Evolutionary conservation across 352 stramenopile species (phyloP).

Genomic region (Globisporangium sylvaticum): DNA sequence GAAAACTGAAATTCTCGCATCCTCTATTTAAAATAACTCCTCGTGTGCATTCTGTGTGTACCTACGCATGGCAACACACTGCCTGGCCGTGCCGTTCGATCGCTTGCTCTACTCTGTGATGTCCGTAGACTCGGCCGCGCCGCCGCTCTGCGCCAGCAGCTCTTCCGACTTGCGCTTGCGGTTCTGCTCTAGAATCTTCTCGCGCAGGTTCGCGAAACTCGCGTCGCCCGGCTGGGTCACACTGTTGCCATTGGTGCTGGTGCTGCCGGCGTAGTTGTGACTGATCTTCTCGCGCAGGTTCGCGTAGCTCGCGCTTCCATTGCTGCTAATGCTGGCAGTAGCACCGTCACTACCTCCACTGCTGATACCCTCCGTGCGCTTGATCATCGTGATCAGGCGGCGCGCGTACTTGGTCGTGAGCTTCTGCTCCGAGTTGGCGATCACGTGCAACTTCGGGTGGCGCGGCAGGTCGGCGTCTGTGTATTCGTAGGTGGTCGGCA

Average conservation of each 20-base stretch:
- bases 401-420: slow-evolving; percentile 83
- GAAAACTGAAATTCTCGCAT: background rate
- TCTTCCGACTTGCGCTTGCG: slow-evolving; percentile 62
- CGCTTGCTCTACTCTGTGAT: background rate
- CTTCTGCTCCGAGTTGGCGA: slow-evolving; percentile 83
- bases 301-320: slow-evolving; percentile 51
- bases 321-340: background rate
- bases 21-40: background rate
- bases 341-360: background rate
- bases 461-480: slow-evolving; percentile 72
- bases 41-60: background rate
- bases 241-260: background rate
- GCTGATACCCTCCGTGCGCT: slow-evolving; percentile 23
- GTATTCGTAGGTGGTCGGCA: slow-evolving; percentile 84
- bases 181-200: slow-evolving; percentile 51
- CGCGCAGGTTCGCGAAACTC: slow-evolving; percentile 68
- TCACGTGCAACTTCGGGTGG: slow-evolving; percentile 60
- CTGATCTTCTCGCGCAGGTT: slow-evolving; percentile 73
- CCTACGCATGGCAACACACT: background rate
- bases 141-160: slow-evolving; percentile 5
- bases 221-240: slow-evolving; percentile 21
- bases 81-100: background rate
- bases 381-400: slow-evolving; percentile 86
- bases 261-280: slow-evolving; percentile 14
- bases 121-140: background rate